Percentiles rank a stretch among this genome's conserved stretches.
These are phyloP conservation scores for Alternaria hordeiaustralica DNA, from an alignment of 2,329 filamentous ascomycete species.

Conservation along the genomic window DNA sequence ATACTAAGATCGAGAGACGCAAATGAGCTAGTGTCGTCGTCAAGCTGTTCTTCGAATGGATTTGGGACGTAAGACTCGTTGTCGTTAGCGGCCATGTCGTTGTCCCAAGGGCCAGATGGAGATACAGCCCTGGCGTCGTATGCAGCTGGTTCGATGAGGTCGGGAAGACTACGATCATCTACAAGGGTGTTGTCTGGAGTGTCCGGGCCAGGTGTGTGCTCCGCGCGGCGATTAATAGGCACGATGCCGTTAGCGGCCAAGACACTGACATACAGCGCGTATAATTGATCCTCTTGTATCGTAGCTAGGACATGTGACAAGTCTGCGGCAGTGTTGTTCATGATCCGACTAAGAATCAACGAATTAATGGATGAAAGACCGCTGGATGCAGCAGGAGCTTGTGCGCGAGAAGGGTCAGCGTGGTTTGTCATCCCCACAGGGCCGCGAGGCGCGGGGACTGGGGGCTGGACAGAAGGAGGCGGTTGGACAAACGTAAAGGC, in stretches of 20 bases:
- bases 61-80: not conserved
- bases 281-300: not conserved
- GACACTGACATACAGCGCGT: not conserved
- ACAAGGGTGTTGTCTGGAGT: not conserved
- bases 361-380: not conserved
- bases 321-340: not conserved
- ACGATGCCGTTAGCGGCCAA: not conserved
- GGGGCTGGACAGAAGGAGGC: not conserved
- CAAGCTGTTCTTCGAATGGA: not conserved
- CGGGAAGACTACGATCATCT: not conserved
- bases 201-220: not conserved
- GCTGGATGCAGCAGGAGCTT: not conserved
- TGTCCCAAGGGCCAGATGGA: not conserved
- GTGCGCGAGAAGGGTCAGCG: not conserved
- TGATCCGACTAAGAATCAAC: not conserved
- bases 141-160: not conserved
- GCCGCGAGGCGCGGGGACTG: accelerated
- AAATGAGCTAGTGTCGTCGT: not conserved
- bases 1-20: not conserved
- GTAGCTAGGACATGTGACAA: not conserved
- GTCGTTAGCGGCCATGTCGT: not conserved
- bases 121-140: not conserved
- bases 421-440: not conserved
- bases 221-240: not conserved
- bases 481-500: not conserved